phyloP scores from a whole-genome alignment of 768 basidiomycete species.

The Albatrellus ellisii region DNA sequence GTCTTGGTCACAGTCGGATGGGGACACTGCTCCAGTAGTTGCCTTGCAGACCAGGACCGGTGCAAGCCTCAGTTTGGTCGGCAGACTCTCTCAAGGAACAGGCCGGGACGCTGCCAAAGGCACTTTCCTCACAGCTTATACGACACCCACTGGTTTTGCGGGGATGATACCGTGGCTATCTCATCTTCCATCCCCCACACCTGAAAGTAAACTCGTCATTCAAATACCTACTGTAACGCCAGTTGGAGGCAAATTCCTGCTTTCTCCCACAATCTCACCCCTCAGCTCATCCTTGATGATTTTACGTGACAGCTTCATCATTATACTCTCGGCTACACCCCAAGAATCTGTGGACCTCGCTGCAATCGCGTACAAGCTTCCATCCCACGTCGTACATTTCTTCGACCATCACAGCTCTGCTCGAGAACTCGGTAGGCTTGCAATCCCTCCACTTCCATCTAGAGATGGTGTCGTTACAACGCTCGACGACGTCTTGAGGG shows the following conservation, averaged over 20 bases:
- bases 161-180: conserved; percentile 71
- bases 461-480: conserved; percentile 20
- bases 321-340: conserved; percentile 75
- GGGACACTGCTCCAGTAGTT: conserved; percentile 39
- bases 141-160: conserved; percentile 72
- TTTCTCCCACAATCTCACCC: conserved; percentile 67
- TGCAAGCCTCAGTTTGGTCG: conserved; percentile 69
- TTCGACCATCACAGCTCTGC: conserved; percentile 79
- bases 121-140: conserved; percentile 63
- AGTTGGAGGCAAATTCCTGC: conserved; percentile 47
- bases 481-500: conserved; percentile 36
- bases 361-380: conserved; percentile 57
- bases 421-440: conserved; percentile 57
- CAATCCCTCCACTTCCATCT: conserved; percentile 25
- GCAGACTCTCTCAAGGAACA: conserved; percentile 68
- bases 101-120: conserved; percentile 50
- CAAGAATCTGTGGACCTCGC: conserved; percentile 76
- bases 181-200: conserved; percentile 50
- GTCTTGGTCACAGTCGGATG: conserved; percentile 37
- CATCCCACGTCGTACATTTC: conserved; percentile 71
- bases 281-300: conserved; percentile 46
- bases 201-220: conserved; percentile 59
- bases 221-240: conserved; percentile 72
- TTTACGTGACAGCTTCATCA: conserved; percentile 50
- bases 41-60: conserved; percentile 74